Conservation (phyloP, 106 monocot species). For the Acanthochlamys bracteata region DNA sequence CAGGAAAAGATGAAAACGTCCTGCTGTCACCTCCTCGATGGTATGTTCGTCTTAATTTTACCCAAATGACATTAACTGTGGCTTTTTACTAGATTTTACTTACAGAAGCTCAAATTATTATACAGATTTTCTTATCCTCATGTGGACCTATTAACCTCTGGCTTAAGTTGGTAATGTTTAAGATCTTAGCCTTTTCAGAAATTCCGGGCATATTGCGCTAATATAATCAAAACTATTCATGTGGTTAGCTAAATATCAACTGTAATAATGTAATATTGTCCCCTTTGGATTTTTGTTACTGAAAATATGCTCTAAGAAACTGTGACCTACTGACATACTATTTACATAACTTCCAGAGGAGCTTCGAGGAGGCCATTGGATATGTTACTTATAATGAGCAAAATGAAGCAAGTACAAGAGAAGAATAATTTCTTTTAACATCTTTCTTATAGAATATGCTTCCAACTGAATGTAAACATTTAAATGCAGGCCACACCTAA, state of each 20-base stretch:
- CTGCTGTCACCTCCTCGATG: constrained; percentile 85
- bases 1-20: constrained; percentile 96
- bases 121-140: background rate
- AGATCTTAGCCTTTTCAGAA: no score
- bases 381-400: constrained; percentile 95
- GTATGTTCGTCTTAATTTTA: constrained; percentile 26
- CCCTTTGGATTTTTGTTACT: background rate
- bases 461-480: background rate
- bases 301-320: background rate
- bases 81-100: background rate
- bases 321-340: background rate
- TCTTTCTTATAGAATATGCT: background rate
- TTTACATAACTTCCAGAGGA: constrained; percentile 50
- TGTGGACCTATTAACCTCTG: no score
- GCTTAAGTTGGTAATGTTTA: no score
- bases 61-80: background rate
- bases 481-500: constrained; percentile 79
- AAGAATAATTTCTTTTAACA: background rate
- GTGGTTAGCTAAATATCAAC: no score
- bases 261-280: no score
- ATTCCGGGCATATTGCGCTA: no score
- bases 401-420: constrained; percentile 59
- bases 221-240: no score
- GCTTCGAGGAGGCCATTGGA: constrained; percentile 89
- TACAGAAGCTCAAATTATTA: background rate